Percentiles rank a stretch among this genome's conserved stretches.
Conservation (phyloP, 306 rosid genomes). For the Pachyrhizus erosus region DNA sequence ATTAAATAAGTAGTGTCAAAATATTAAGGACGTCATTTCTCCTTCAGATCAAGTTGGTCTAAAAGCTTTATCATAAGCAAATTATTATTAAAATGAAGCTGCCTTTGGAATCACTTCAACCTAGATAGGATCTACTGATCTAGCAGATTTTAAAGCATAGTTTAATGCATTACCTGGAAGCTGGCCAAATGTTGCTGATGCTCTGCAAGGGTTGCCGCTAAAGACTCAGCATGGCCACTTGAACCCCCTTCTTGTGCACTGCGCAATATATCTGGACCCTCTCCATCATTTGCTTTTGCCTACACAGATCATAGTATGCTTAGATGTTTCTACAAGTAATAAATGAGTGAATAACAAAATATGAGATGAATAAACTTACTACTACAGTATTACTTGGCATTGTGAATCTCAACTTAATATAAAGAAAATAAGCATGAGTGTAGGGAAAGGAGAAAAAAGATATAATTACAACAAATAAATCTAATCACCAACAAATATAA, state of each 20-base stretch:
- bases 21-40: slow-evolving; percentile 11
- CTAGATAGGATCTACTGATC: background rate
- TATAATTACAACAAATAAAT: slow-evolving; percentile 17
- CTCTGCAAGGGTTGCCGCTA: slow-evolving; percentile 94
- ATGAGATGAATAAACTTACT: slow-evolving; percentile 11
- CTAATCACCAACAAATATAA: background rate
- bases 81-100: slow-evolving; percentile 1
- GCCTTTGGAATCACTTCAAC: slow-evolving; percentile 30
- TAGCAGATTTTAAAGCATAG: slow-evolving; percentile 32
- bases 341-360: slow-evolving; percentile 17
- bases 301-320: slow-evolving; percentile 46
- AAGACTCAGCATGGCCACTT: slow-evolving; percentile 91
- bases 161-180: slow-evolving; percentile 77
- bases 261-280: slow-evolving; percentile 95
- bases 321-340: slow-evolving; percentile 26
- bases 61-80: slow-evolving; percentile 3
- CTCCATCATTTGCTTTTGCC: slow-evolving; percentile 99
- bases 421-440: background rate
- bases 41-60: background rate
- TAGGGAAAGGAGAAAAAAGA: slow-evolving; percentile 12
- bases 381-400: background rate
- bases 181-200: slow-evolving; percentile 99
- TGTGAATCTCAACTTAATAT: slow-evolving; percentile 29
- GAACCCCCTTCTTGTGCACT: slow-evolving; percentile 77
- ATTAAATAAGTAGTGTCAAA: background rate